phyloP scores from a whole-genome alignment of 2,329 filamentous ascomycete species.

The Pyrenochaeta sp. region DNA sequence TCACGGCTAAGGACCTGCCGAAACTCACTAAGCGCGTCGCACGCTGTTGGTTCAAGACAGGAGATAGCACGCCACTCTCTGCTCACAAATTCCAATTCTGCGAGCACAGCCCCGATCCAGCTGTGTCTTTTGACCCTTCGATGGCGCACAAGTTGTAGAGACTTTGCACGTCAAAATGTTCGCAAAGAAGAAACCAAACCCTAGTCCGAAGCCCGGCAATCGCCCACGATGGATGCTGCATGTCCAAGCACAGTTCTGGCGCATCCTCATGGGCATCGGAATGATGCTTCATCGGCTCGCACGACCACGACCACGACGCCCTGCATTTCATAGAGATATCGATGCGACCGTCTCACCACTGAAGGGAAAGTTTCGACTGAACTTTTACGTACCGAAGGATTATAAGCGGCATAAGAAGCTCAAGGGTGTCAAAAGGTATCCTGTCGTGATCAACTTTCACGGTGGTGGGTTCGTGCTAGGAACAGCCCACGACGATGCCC shows the following conservation, averaged over 20 bases:
- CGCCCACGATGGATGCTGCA: conserved; percentile 67
- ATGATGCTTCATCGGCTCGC: conserved; percentile 73
- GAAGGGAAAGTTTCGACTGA: conserved; percentile 60
- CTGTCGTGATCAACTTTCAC: conserved; percentile 70
- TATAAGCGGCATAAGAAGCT: conserved; percentile 55
- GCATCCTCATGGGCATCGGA: conserved; percentile 72
- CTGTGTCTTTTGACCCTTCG: conserved; percentile 6
- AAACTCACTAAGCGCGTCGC: conserved; percentile 1
- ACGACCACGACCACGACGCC: conserved; percentile 66
- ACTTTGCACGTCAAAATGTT: neutral
- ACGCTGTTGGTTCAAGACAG: neutral
- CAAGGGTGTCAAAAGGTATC: conserved; percentile 57
- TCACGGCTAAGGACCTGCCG: neutral
- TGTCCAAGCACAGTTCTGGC: conserved; percentile 71
- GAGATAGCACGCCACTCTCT: conserved; percentile 1
- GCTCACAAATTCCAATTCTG: conserved; percentile 10
- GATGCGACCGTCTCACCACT: conserved; percentile 58
- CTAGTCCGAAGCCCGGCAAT: conserved; percentile 28
- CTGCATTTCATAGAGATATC: conserved; percentile 67
- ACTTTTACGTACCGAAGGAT: conserved; percentile 68
- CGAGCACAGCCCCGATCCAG: conserved; percentile 21
- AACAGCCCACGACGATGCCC: conserved; percentile 66
- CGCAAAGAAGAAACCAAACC: conserved; percentile 5
- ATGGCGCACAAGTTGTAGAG: conserved; percentile 15
- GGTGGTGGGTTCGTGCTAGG: conserved; percentile 71